Base-by-base conservation (phyloP, 306 rosid genomes). In the Gleditsia sinensis region DNA sequence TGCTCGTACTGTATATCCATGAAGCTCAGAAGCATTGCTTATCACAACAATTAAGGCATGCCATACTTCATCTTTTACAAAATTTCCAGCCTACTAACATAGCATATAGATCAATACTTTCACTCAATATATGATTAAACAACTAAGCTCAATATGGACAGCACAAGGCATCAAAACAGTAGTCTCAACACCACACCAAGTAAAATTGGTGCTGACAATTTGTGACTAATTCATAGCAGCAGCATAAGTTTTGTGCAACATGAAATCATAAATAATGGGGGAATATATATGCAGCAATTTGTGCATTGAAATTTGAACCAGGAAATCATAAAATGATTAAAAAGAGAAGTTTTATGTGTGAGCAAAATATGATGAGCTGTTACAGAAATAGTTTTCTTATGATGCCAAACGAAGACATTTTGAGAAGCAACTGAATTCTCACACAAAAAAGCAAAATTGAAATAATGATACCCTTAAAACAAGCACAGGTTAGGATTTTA, bases 11-110 rank as follows among this genome's bases (percentile, higher is more conserved):
- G 97, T 90, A 69, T 94, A 94, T 71, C 97, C 97, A 75, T 94
- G 99, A 83, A 94, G 97, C 78, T 92, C 97, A 42, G 97, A 77
- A 75, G 99, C 94, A 82, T 94, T 94, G 87, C 87, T 94, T 81
- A 94, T 83, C 74, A 88, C 91, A 73, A 92, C 96, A 82, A 94
- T 84, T 78, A 94, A 80, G 40, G 88, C 95, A 76, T 90, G 88
- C 97, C 99, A 94, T 28, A 88, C 97, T 72, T 94, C 99, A 94
- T 94, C 97, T 86, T 92, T 90, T 63, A 94, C 95, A 83, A 86
- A 88, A 83, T 86, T 94, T 90, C 99, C 99, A 92, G 99, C 99
- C 99, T 94, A 91, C 95, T 83, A 91, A 89, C 91, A 89, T 30
- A 76, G 80, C 72, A 88, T 50, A 80, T 81, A 88, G 69, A 84